Base-by-base conservation (phyloP, 306 rosid species). In the Medicago arabica region DNA sequence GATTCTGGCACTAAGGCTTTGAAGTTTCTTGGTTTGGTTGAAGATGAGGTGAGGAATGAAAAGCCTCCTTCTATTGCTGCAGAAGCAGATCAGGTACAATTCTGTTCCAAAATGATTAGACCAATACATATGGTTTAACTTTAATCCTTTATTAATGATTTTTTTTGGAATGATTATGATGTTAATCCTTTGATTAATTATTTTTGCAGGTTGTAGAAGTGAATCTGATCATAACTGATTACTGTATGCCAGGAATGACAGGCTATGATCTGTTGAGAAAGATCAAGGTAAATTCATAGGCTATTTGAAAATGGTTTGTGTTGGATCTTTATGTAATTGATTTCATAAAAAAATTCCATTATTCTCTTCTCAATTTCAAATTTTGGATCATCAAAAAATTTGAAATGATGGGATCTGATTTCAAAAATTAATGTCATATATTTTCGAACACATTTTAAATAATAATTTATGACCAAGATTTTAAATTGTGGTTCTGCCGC, bases 161-260 rank as follows among this genome's bases (percentile, higher is more conserved):
- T n/a, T n/a, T n/a, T n/a, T n/a, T 76, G 12, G 18, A 39, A 44
- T 74, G 18, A 75, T 72, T 39, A 7, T 49, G 31, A 67, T 75
- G 69, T 75, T 71, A 64, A 75, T 59, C 51, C 57, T 60, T 63
- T 15, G 23, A 4, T 57, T 41, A 58, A 58, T 58, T 58, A 8
- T 69, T 70, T 6, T 21, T 76, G 75, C 86, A 87, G 88, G 89
- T 84, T 66, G 77, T 86, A 43, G 89, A 87, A 51, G 94, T 93
- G 8, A 91, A 89, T 81, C 63, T 93, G 83, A 91, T 93, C 71
- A 88, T 93, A 17, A 93, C 97, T 46, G 96, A 93, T 87, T 93
- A 91, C 53, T 91, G 92, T 31, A 93, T 93, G 97, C 98, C 98
- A 65, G 97, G 85, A 79, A 93, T 93, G 91, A 88, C 97, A 15